Conservation (phyloP, 2,329 filamentous ascomycete genomes). For the Blumeria graminis region DNA sequence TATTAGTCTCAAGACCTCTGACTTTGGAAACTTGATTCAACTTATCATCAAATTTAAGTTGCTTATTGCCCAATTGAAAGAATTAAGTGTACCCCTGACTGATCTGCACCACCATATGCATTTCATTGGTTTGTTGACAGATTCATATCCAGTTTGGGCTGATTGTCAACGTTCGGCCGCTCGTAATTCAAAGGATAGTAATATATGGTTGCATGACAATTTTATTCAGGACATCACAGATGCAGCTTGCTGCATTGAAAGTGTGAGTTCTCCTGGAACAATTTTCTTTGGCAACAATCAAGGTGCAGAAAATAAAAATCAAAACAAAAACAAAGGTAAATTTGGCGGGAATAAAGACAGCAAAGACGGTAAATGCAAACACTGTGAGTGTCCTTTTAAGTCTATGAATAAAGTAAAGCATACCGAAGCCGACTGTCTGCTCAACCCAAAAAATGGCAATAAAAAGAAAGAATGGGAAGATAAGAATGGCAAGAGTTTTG, state of each 20-base stretch:
- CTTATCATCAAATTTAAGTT: background rate
- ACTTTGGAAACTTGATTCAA: background rate
- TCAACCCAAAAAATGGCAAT: background rate
- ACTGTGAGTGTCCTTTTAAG: background rate
- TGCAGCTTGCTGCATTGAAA: background rate
- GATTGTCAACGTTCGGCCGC: background rate
- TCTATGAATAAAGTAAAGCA: background rate
- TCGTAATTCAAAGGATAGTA: background rate
- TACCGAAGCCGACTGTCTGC: background rate
- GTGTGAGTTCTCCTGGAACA: background rate
- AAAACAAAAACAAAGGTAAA: background rate
- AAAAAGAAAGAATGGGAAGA: slow-evolving; percentile 1
- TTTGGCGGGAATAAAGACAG: background rate
- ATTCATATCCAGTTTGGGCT: background rate
- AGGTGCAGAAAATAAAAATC: background rate
- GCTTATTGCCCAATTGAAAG: background rate
- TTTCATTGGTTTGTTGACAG: background rate
- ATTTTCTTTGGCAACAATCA: background rate
- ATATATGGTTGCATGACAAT: background rate
- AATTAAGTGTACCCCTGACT: background rate
- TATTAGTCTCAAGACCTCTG: background rate
- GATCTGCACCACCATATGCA: background rate
- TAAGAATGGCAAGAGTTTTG: background rate
- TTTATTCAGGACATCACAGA: slow-evolving; percentile 1
- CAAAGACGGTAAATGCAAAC: background rate